Percentiles rank a stretch among this genome's conserved stretches.
Evolutionary conservation across 2,329 filamentous ascomycete species (phyloP).

Genomic region (Juglanconis oblonga): DNA sequence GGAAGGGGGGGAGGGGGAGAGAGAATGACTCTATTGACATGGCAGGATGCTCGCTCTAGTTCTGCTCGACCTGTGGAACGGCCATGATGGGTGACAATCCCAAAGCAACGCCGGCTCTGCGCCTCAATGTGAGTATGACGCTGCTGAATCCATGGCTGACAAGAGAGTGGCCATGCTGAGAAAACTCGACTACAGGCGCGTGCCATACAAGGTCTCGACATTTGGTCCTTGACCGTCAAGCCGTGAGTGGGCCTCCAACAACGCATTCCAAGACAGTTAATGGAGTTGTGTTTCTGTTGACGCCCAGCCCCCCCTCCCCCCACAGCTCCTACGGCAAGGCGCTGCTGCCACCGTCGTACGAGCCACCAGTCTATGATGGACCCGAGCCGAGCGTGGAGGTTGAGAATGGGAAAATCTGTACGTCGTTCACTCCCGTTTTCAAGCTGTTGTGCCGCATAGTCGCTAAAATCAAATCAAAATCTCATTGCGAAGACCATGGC

Average conservation of each 20-base stretch:
- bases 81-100: conserved; percentile 33
- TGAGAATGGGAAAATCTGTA: conserved; percentile 35
- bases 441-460: not conserved
- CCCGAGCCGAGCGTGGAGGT: conserved; percentile 35
- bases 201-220: conserved; percentile 10
- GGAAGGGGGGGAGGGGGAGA: not conserved
- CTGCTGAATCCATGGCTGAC: not conserved
- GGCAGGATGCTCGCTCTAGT: conserved; percentile 31
- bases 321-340: conserved; percentile 38
- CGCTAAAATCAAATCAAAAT: not conserved
- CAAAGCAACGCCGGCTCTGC: conserved; percentile 8
- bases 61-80: conserved; percentile 50
- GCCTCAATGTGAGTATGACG: conserved; percentile 38
- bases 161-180: conserved; percentile 5
- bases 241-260: not conserved
- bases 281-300: too few relatives aligned
- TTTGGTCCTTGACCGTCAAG: conserved; percentile 2
- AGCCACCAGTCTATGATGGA: conserved; percentile 37
- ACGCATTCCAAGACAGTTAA: not conserved
- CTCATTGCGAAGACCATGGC: conserved; percentile 35
- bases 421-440: not conserved
- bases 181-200: conserved; percentile 3
- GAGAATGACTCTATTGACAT: not conserved
- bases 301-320: too few relatives aligned
- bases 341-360: conserved; percentile 29